Percentiles rank a stretch among this genome's conserved stretches.
These are phyloP conservation scores for Neofusicoccum kwambonambiense DNA, from an alignment of 2,329 filamentous ascomycete species.

Conservation along the genomic window DNA sequence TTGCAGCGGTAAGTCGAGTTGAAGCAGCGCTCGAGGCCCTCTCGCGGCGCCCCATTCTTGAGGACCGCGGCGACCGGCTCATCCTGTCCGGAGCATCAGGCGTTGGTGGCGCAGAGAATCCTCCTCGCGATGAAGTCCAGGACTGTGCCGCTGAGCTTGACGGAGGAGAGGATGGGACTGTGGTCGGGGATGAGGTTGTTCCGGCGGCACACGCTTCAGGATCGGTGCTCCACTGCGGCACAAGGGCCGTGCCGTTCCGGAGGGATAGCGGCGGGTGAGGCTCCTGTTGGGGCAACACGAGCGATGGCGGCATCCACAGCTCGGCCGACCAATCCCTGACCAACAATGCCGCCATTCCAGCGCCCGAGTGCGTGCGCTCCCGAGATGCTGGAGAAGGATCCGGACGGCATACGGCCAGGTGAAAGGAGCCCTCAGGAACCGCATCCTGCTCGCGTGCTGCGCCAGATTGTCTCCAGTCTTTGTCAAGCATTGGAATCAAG, in stretches of 20 bases:
- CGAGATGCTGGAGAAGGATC: no score
- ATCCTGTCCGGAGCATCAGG: background rate
- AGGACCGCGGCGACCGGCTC: background rate
- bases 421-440: no score
- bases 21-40: background rate
- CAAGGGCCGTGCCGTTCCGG: background rate
- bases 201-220: background rate
- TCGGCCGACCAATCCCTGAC: no score
- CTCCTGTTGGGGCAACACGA: background rate
- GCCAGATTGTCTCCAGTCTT: no score
- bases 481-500: no score
- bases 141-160: no score
- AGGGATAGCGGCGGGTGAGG: background rate
- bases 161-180: background rate
- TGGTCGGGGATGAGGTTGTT: background rate
- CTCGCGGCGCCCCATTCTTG: background rate
- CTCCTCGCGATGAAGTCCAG: background rate
- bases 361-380: no score
- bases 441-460: no score
- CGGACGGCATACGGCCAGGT: no score
- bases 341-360: no score
- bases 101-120: background rate
- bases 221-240: background rate
- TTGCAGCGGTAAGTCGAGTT: background rate
- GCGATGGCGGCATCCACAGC: no score